Evolutionary conservation across 192 early-diverging fungal species (phyloP).

Genomic region (Diversispora epigaea): DNA sequence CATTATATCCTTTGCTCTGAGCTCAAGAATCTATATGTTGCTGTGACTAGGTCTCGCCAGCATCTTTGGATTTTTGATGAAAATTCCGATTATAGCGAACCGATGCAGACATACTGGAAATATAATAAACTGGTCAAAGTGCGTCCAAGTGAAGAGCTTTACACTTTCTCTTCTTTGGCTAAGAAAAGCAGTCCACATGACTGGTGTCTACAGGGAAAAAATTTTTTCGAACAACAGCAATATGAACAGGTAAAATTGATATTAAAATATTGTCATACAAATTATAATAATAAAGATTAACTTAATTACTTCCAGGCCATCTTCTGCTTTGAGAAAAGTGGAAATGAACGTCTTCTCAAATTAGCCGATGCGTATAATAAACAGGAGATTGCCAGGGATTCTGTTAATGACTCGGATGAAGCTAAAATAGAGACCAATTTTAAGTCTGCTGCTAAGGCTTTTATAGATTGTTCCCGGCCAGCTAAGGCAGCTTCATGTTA

Average conservation of each 20-base stretch:
- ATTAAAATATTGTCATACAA: not conserved
- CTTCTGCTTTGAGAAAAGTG: conserved; percentile 27
- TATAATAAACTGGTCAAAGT: not conserved
- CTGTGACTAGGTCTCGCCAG: conserved; percentile 18
- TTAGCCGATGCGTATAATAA: conserved; percentile 21
- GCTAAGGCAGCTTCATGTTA: conserved; percentile 20
- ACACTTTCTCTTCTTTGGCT: not conserved
- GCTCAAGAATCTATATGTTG: conserved; percentile 14
- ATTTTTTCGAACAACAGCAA: conserved; percentile 1
- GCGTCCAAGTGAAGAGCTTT: not conserved
- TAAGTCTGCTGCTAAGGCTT: conserved; percentile 8
- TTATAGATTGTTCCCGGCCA: not conserved
- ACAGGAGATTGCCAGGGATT: conserved; percentile 18
- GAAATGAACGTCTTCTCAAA: not conserved
- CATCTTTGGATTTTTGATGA: conserved; percentile 17
- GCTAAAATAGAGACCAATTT: not conserved
- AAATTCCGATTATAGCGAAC: not conserved
- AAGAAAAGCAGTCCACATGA: conserved; percentile 22
- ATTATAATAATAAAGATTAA: not conserved
- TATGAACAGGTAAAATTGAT: conserved; percentile 10
- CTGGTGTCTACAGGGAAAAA: conserved; percentile 16
- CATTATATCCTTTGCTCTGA: not conserved
- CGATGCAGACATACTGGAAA: conserved; percentile 5
- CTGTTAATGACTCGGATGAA: conserved; percentile 17
- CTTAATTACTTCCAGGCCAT: not conserved